Conservation (phyloP, 164 flowering plant genomes). For the Litsea cubeba region DNA sequence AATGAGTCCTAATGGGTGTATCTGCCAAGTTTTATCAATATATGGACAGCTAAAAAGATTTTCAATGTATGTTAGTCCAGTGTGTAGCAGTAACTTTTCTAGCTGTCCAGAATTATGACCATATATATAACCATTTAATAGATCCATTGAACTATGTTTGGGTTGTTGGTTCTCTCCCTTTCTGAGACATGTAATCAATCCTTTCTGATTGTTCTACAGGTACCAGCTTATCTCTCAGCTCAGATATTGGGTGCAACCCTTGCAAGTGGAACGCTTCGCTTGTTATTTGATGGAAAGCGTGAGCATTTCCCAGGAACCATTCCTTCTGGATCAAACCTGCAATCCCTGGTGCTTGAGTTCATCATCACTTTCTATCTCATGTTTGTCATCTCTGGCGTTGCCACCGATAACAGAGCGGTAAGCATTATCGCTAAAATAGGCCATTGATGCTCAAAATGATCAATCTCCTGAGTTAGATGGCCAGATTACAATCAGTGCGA, state of each 20-base stretch:
- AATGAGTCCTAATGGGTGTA: no score
- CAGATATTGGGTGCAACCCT: constrained; percentile 55
- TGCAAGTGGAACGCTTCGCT: constrained; percentile 54
- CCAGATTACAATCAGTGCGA: no score
- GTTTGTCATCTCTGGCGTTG: constrained; percentile 74
- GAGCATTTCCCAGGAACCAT: constrained; percentile 43
- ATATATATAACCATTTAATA: no score
- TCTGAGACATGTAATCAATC: neutral
- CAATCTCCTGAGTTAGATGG: no score
- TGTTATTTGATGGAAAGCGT: constrained; percentile 31
- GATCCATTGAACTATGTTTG: no score
- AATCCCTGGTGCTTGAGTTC: constrained; percentile 57
- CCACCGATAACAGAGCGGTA: constrained; percentile 73
- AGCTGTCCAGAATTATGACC: no score
- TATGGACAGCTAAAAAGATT: no score
- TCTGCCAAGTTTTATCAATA: no score
- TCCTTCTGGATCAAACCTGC: constrained; percentile 47
- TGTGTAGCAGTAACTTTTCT: no score
- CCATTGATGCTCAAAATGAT: no score
- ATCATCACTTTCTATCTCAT: constrained; percentile 70
- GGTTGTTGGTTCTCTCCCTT: no score
- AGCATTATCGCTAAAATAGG: constrained; percentile 1
- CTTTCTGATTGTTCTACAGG: constrained; percentile 24
- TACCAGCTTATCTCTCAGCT: constrained; percentile 45
- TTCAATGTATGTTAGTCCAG: no score